Evolutionary conservation across 441 rosid species (phyloP).

Genomic region (Populus hybrid): DNA sequence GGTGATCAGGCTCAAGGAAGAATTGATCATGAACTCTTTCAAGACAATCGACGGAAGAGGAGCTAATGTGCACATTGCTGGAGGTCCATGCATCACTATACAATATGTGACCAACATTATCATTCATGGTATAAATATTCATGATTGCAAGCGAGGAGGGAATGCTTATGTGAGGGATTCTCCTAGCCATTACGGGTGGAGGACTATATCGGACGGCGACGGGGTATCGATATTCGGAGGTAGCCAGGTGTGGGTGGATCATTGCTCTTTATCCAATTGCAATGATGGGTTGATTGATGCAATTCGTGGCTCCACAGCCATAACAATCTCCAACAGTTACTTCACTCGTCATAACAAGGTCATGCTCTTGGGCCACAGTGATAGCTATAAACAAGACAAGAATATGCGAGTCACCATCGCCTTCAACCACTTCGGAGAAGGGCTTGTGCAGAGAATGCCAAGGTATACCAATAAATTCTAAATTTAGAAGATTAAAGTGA

Average conservation of each 20-base stretch:
- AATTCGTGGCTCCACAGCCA: slow-evolving; percentile 74
- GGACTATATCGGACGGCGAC: slow-evolving; percentile 86
- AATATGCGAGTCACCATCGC: slow-evolving; percentile 95
- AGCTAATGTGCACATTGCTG: slow-evolving; percentile 79
- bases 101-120: slow-evolving; percentile 88
- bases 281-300: slow-evolving; percentile 82
- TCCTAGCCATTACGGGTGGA: slow-evolving; percentile 67
- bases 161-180: slow-evolving; percentile 73
- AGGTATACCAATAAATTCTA: slow-evolving; percentile 37
- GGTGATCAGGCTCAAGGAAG: slow-evolving; percentile 77
- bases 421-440: slow-evolving; percentile 95
- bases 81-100: slow-evolving; percentile 89
- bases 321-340: slow-evolving; percentile 83
- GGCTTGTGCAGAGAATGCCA: slow-evolving; percentile 93
- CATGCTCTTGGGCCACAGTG: slow-evolving; percentile 84
- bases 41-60: slow-evolving; percentile 91
- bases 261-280: slow-evolving; percentile 75
- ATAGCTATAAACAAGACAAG: slow-evolving; percentile 63
- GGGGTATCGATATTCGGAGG: slow-evolving; percentile 87
- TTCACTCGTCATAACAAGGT: slow-evolving; percentile 90
- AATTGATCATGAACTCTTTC: slow-evolving; percentile 81
- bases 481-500: neutral
- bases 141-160: slow-evolving; percentile 87
- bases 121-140: slow-evolving; percentile 78
- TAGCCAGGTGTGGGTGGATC: slow-evolving; percentile 91